phyloP scores from a whole-genome alignment of 2,329 filamentous ascomycete species.

The Xylariomycetidae sp. region DNA sequence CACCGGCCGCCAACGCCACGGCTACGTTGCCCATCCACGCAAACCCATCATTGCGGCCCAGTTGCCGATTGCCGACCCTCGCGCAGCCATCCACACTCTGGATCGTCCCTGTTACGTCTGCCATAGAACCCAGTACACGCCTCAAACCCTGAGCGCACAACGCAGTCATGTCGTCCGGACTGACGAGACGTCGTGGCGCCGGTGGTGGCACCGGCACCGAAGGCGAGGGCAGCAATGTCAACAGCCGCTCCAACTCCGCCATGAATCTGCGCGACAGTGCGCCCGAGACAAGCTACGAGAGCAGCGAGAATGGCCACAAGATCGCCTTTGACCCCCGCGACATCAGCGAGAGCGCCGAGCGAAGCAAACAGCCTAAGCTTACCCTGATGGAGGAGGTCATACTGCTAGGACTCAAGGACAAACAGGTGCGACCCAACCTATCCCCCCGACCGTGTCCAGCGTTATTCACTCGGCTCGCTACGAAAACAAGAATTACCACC shows the following conservation, averaged over 20 bases:
- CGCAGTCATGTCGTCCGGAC: slow-evolving; percentile 34
- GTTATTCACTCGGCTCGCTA: no score
- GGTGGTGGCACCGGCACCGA: slow-evolving; percentile 48
- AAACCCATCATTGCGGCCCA: no score
- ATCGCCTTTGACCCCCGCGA: slow-evolving; percentile 97
- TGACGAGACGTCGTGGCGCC: slow-evolving; percentile 46
- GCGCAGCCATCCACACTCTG: no score
- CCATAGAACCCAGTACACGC: no score
- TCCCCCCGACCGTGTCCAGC: no score
- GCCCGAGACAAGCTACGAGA: slow-evolving; percentile 82
- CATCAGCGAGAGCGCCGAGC: slow-evolving; percentile 92
- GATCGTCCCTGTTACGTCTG: no score
- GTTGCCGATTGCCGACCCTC: no score
- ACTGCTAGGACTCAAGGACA: slow-evolving; percentile 93
- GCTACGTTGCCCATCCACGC: no score
- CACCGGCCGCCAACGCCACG: no score
- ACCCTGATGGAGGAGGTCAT: slow-evolving; percentile 98
- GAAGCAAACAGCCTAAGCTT: slow-evolving; percentile 95
- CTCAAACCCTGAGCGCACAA: no score
- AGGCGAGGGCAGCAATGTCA: slow-evolving; percentile 49
- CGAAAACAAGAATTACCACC: no score
- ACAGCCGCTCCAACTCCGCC: slow-evolving; percentile 54
- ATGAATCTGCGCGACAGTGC: slow-evolving; percentile 47
- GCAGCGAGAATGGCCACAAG: slow-evolving; percentile 92
- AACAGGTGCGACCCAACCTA: slow-evolving; percentile 82